These are phyloP conservation scores for Protea cynaroides DNA, from an alignment of 164 flowering plant species.

Conservation along the genomic window DNA sequence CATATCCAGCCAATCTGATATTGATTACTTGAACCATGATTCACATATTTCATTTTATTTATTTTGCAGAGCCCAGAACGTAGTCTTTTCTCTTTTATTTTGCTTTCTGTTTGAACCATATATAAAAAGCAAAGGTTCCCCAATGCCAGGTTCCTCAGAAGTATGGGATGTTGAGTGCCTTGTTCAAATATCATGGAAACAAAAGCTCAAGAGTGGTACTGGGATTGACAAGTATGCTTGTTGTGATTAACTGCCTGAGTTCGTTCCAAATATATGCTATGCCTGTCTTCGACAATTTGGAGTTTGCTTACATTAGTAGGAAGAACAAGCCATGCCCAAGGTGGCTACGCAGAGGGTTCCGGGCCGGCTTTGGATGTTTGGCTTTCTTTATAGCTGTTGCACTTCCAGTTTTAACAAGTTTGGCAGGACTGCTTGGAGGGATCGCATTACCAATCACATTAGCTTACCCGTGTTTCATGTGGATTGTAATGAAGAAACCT, in stretches of 20 bases:
- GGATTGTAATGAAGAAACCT: conserved; percentile 60
- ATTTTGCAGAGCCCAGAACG: too few species aligned
- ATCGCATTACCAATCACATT: conserved; percentile 62
- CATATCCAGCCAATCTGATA: too few species aligned
- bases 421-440: conserved; percentile 60
- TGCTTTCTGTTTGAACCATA: too few species aligned
- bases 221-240: conserved; percentile 38
- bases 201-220: conserved; percentile 40
- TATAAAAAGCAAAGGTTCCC: not conserved
- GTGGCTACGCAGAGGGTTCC: conserved; percentile 37
- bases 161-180: conserved; percentile 52
- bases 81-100: too few species aligned
- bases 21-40: too few species aligned
- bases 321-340: conserved; percentile 43
- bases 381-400: conserved; percentile 53
- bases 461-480: conserved; percentile 85
- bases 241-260: conserved; percentile 40
- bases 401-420: conserved; percentile 47
- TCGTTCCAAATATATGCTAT: conserved; percentile 68
- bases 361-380: conserved; percentile 44
- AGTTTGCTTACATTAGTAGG: conserved; percentile 33
- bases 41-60: too few species aligned
- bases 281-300: conserved; percentile 68
- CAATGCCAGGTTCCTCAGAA: conserved; percentile 53
- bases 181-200: conserved; percentile 36